These are phyloP conservation scores for Phalaenopsis equestris DNA, from an alignment of 106 monocot genomes.

Conservation along the genomic window DNA sequence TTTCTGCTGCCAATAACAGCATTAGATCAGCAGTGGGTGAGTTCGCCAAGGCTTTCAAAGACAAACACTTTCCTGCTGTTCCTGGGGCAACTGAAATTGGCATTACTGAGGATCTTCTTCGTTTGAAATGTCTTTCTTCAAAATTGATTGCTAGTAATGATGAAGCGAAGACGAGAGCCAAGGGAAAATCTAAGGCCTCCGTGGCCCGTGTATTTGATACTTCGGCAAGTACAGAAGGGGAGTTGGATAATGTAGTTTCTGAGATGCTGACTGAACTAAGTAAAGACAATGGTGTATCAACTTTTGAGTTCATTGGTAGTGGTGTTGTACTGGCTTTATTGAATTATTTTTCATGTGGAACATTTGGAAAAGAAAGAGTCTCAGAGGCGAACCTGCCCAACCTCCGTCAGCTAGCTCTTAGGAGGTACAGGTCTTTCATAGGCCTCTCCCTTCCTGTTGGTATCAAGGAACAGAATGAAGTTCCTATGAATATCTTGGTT, in stretches of 20 bases:
- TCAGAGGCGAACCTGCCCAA: slow-evolving; percentile 62
- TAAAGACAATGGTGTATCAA: slow-evolving; percentile 91
- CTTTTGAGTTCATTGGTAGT: slow-evolving; percentile 99
- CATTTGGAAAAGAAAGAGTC: slow-evolving; percentile 67
- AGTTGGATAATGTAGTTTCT: slow-evolving; percentile 45
- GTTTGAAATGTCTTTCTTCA: slow-evolving; percentile 64
- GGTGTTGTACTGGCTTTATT: slow-evolving; percentile 79
- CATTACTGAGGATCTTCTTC: slow-evolving; percentile 76
- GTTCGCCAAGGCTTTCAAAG: slow-evolving; percentile 77
- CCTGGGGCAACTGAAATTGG: slow-evolving; percentile 61
- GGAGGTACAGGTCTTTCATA: slow-evolving; percentile 81
- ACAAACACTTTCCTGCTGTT: slow-evolving; percentile 76
- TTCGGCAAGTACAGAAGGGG: slow-evolving; percentile 45
- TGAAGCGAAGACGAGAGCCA: slow-evolving; percentile 45
- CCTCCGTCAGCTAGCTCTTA: slow-evolving; percentile 70
- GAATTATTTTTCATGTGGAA: slow-evolving; percentile 91
- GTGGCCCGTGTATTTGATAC: slow-evolving; percentile 38
- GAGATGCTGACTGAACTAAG: slow-evolving; percentile 70
- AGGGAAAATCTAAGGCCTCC: slow-evolving; percentile 77
- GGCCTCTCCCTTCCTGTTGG: slow-evolving; percentile 45
- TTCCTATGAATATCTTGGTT: slow-evolving; percentile 72
- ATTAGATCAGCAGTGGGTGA: slow-evolving; percentile 69
- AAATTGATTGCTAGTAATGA: slow-evolving; percentile 62
- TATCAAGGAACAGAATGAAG: slow-evolving; percentile 23
- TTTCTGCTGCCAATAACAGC: slow-evolving; percentile 46